phyloP scores from a whole-genome alignment of 2,329 filamentous ascomycete genomes.

The Arthrobotrys iridis region DNA sequence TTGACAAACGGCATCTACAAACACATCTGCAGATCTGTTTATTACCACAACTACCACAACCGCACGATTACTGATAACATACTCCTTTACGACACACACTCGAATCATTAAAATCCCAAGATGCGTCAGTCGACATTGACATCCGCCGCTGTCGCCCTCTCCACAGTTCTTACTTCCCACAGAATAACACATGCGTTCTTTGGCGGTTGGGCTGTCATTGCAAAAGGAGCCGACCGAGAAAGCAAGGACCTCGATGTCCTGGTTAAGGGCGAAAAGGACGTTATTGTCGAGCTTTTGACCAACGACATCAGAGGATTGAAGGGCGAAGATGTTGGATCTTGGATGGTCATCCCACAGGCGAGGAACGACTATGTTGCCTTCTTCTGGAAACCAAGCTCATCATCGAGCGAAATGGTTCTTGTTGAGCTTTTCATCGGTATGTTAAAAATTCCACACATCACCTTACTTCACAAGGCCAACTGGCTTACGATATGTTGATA shows the following conservation, averaged over 20 bases:
- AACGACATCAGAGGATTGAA: conserved; percentile 53
- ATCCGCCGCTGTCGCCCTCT: conserved; percentile 58
- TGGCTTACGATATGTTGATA: conserved; percentile 26
- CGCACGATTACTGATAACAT: background rate
- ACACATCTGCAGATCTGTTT: conserved; percentile 23
- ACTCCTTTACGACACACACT: background rate
- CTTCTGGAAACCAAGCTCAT: conserved; percentile 57
- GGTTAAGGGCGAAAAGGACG: conserved; percentile 57
- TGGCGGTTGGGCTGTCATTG: conserved; percentile 59
- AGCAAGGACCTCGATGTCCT: conserved; percentile 59
- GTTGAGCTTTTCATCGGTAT: conserved; percentile 58
- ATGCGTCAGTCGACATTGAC: conserved; percentile 58
- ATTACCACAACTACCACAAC: background rate
- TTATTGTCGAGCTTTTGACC: conserved; percentile 56
- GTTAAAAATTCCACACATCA: background rate
- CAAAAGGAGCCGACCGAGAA: conserved; percentile 57
- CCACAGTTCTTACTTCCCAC: conserved; percentile 58
- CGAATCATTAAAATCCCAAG: conserved; percentile 16
- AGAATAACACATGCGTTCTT: conserved; percentile 59
- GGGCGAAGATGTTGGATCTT: conserved; percentile 53
- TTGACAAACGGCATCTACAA: conserved; percentile 29
- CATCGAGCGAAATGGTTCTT: conserved; percentile 56
- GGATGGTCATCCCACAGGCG: conserved; percentile 58
- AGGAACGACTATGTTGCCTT: conserved; percentile 59
- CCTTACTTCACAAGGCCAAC: conserved; percentile 27